Percentiles rank a stretch among this genome's conserved stretches.
Conservation (phyloP, 2,329 filamentous ascomycete genomes). For the Endothia cerciana region DNA sequence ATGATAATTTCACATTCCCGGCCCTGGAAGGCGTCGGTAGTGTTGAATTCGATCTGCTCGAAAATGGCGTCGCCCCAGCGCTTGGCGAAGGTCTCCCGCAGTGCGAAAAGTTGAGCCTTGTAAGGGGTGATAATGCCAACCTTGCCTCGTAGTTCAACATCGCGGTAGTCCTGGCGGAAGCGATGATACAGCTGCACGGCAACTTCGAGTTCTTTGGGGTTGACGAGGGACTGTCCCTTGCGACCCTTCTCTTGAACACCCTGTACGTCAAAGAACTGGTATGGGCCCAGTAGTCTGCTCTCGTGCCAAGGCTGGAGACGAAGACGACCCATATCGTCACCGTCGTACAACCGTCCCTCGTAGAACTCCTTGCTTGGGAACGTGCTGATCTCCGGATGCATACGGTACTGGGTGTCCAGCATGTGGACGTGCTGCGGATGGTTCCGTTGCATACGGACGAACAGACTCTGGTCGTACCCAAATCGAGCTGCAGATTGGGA, state of each 20-base stretch:
- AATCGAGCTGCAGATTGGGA: constrained; percentile 91
- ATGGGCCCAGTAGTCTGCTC: constrained; percentile 81
- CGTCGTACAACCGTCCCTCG: constrained; percentile 83
- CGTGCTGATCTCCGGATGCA: constrained; percentile 94
- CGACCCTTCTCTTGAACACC: constrained; percentile 82
- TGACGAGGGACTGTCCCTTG: constrained; percentile 87
- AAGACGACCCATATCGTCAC: constrained; percentile 76
- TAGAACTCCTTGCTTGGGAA: constrained; percentile 95
- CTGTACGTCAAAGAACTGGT: constrained; percentile 95
- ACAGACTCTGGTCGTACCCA: constrained; percentile 96
- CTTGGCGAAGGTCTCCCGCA: constrained; percentile 74
- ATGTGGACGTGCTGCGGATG: constrained; percentile 87
- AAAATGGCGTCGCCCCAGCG: constrained; percentile 76
- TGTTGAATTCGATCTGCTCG: constrained; percentile 92
- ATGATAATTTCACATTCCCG: constrained; percentile 98
- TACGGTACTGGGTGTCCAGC: constrained; percentile 97
- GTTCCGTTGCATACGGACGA: constrained; percentile 97
- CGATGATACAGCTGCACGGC: constrained; percentile 84
- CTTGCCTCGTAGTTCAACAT: constrained; percentile 75
- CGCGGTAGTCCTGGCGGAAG: constrained; percentile 71
- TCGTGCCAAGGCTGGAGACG: constrained; percentile 85
- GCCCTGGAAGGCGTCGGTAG: constrained; percentile 96
- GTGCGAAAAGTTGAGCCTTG: constrained; percentile 84
- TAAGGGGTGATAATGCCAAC: constrained; percentile 98
- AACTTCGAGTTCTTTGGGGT: constrained; percentile 82